Conservation (phyloP, 106 monocot genomes). For the Phalaenopsis equestris region DNA sequence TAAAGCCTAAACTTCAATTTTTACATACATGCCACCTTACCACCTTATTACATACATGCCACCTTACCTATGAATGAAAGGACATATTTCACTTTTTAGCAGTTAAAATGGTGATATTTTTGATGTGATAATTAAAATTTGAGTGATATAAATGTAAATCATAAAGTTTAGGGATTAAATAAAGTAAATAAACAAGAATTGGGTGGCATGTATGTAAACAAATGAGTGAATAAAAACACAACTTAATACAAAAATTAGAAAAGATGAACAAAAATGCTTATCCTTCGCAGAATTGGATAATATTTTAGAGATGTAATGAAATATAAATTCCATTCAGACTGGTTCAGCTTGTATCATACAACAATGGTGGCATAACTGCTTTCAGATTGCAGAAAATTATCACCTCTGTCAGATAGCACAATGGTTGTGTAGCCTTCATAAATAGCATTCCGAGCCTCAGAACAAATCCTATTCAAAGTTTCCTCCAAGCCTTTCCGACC, state of each 20-base stretch:
- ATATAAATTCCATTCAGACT: background rate
- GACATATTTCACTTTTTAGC: too few species aligned
- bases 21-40: too few species aligned
- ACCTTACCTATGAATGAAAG: too few species aligned
- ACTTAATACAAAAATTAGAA: background rate
- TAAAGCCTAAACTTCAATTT: too few species aligned
- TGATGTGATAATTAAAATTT: too few species aligned
- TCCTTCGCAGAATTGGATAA: too few species aligned
- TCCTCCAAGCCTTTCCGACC: constrained; percentile 82
- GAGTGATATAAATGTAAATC: too few species aligned
- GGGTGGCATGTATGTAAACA: background rate
- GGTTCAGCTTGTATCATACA: background rate
- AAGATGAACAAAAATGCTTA: background rate
- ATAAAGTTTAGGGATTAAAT: too few species aligned
- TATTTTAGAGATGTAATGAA: background rate
- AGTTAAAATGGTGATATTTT: too few species aligned
- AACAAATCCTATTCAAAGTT: constrained; percentile 80
- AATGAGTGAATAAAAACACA: background rate
- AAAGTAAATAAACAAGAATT: too few species aligned
- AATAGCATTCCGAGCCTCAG: constrained; percentile 79
- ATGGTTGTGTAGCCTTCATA: constrained; percentile 75
- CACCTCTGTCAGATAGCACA: constrained; percentile 97
- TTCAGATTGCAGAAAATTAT: constrained; percentile 8
- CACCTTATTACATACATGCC: too few species aligned
- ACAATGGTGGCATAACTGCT: background rate